phyloP scores from a whole-genome alignment of 129 eudicot genomes.

The Ambrosia artemisiifolia region DNA sequence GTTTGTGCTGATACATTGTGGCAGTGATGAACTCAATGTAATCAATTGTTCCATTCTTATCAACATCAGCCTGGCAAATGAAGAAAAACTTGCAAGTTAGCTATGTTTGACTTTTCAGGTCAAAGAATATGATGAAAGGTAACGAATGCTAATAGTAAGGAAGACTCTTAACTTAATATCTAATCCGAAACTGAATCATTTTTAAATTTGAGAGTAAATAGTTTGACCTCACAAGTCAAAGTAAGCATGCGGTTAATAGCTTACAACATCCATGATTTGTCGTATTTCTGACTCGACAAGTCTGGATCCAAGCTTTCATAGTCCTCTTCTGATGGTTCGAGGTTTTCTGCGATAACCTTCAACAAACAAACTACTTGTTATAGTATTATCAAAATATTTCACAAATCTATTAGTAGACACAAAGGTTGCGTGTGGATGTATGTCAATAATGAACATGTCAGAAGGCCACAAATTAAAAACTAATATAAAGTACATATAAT shows the following conservation, averaged over 20 bases:
- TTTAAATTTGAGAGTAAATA: too few relatives aligned
- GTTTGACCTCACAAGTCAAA: too few relatives aligned
- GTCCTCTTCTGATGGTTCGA: conserved; percentile 75
- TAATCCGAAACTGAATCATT: too few relatives aligned
- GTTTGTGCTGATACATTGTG: conserved; percentile 79
- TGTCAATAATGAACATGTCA: background rate
- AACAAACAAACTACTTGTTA: conserved; percentile 11
- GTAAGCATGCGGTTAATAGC: too few relatives aligned
- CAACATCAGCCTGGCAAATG: conserved; percentile 64
- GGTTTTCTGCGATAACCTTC: conserved; percentile 80
- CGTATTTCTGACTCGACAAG: conserved; percentile 63
- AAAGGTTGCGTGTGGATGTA: background rate
- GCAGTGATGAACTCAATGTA: conserved; percentile 72
- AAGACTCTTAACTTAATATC: too few relatives aligned
- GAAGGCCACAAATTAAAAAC: background rate
- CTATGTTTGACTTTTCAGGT: conserved; percentile 11
- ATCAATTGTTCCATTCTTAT: conserved; percentile 62
- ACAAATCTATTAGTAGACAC: background rate
- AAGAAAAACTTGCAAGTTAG: background rate
- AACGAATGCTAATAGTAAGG: too few relatives aligned
- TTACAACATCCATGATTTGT: conserved; percentile 91
- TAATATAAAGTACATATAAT: too few relatives aligned
- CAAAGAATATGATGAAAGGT: background rate
- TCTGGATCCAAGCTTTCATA: conserved; percentile 75
- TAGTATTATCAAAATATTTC: background rate